Evolutionary conservation across 2,329 filamentous ascomycete species (phyloP).

Genomic region (Aspergillus arachidicola): DNA sequence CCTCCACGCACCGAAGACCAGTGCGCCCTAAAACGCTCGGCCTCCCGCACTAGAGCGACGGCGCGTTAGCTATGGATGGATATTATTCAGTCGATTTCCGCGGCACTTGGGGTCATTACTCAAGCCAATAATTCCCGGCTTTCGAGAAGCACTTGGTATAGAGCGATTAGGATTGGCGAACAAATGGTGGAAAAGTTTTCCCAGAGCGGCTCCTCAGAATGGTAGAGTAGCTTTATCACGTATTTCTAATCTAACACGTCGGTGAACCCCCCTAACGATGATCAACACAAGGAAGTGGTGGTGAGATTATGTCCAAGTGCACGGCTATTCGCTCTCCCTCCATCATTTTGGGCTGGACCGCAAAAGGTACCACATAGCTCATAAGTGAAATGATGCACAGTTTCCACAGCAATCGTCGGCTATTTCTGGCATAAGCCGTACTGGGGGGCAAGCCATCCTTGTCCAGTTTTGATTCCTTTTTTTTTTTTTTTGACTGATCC

Average conservation of each 20-base stretch:
- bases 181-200: neutral
- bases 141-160: neutral
- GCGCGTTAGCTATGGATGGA: neutral
- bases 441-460: neutral
- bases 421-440: neutral
- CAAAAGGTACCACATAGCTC: neutral
- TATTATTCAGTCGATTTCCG: neutral
- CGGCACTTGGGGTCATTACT: neutral
- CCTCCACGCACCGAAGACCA: neutral
- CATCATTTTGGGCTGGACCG: neutral
- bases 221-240: neutral
- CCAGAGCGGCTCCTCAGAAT: neutral
- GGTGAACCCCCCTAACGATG: neutral
- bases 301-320: neutral
- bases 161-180: neutral
- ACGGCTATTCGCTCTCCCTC: neutral
- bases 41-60: neutral
- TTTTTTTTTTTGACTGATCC: neutral
- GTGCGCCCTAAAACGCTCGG: neutral
- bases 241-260: neutral
- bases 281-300: neutral
- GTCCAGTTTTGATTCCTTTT: neutral
- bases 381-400: too few relatives aligned
- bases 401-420: too few relatives aligned
- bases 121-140: neutral